Conservation (phyloP, 768 basidiomycete species). For the Leucosporidium scottii region DNA sequence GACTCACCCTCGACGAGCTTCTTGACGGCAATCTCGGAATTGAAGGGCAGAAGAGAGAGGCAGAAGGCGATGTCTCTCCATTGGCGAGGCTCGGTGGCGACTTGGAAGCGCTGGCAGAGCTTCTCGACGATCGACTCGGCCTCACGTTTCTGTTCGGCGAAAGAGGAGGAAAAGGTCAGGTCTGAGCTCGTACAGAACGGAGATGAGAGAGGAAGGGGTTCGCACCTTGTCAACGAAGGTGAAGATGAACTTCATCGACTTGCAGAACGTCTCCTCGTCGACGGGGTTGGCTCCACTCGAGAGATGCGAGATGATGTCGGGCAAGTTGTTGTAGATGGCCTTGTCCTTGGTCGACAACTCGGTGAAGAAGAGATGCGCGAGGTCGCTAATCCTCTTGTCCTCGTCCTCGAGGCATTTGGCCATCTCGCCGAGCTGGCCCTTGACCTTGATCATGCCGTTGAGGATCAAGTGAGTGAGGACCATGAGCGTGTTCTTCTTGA, state of each 20-base stretch:
- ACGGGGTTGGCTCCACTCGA: conserved; percentile 85
- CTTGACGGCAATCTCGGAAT: conserved; percentile 91
- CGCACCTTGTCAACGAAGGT: conserved; percentile 89
- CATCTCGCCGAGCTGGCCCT: conserved; percentile 99
- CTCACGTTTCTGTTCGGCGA: conserved; percentile 68
- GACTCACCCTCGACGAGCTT: conserved; percentile 73
- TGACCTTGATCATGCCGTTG: conserved; percentile 99
- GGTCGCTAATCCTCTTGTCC: conserved; percentile 76
- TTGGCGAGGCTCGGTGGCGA: conserved; percentile 79
- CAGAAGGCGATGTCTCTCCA: conserved; percentile 98
- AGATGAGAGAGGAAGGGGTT: not conserved
- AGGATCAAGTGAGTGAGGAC: conserved; percentile 73
- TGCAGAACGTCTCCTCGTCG: conserved; percentile 84
- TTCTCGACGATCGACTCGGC: conserved; percentile 96
- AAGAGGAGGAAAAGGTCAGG: not conserved
- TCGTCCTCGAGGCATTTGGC: conserved; percentile 96
- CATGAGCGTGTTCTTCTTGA: conserved; percentile 99
- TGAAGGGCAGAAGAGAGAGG: conserved; percentile 87
- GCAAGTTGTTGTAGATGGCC: conserved; percentile 96
- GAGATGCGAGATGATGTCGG: conserved; percentile 90
- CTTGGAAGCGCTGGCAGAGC: conserved; percentile 87
- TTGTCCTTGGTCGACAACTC: conserved; percentile 96
- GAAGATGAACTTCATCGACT: conserved; percentile 91
- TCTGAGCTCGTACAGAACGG: not conserved
- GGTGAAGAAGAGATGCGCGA: conserved; percentile 96